phyloP scores from a whole-genome alignment of 2,329 filamentous ascomycete genomes.

The Plectosphaerella plurivora region DNA sequence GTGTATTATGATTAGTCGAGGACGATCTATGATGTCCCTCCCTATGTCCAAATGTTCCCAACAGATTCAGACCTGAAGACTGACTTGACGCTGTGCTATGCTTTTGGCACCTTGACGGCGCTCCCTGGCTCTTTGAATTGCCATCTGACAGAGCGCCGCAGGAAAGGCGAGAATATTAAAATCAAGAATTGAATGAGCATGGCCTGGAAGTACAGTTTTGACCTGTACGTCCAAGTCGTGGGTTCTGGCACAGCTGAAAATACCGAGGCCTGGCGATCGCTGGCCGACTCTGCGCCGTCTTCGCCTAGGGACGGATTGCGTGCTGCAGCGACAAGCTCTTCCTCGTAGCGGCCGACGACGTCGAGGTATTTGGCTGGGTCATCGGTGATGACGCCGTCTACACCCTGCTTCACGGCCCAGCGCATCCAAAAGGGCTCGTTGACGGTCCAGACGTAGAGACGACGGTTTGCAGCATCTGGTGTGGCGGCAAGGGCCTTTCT shows the following conservation, averaged over 20 bases:
- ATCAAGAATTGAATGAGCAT: conserved; percentile 5
- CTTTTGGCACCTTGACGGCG: too few species aligned
- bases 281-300: neutral
- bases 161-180: conserved; percentile 5
- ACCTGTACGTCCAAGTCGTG: conserved; percentile 1
- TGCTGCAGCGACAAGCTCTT: neutral
- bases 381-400: conserved; percentile 86
- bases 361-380: conserved; percentile 66
- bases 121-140: conserved; percentile 22
- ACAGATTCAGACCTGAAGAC: too few species aligned
- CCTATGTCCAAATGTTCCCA: neutral
- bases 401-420: conserved; percentile 62
- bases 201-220: conserved; percentile 5
- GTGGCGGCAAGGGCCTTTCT: conserved; percentile 47
- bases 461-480: conserved; percentile 41
- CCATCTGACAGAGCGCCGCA: conserved; percentile 38
- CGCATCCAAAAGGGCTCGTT: conserved; percentile 76
- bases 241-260: neutral
- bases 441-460: conserved; percentile 80
- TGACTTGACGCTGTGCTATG: too few species aligned
- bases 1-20: neutral
- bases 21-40: neutral
- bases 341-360: conserved; percentile 35
- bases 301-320: neutral
- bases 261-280: neutral